Evolutionary conservation across 208 protist genomes (phyloP).

Genomic region (Angomonas deanei): DNA sequence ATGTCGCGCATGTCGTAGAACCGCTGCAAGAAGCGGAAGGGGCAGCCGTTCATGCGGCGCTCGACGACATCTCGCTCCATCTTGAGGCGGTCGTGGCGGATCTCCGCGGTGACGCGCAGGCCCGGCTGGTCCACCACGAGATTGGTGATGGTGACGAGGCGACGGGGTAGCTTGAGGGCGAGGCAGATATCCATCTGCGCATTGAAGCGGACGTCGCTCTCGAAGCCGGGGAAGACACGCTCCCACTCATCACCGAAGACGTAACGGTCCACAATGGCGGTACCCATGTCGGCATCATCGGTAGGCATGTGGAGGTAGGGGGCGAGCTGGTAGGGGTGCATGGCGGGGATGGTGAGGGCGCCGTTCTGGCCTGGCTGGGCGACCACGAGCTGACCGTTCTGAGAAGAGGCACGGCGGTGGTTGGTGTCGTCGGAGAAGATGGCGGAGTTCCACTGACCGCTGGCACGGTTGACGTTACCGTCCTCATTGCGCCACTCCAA

Average conservation of each 20-base stretch:
- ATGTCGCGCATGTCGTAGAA: conserved; percentile 69
- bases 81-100: conserved; percentile 39
- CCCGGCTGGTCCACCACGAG: conserved; percentile 61
- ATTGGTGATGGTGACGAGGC: conserved; percentile 49
- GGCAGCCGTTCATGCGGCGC: conserved; percentile 59
- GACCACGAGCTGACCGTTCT: conserved; percentile 11
- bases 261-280: conserved; percentile 64
- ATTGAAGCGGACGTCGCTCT: conserved; percentile 60
- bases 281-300: conserved; percentile 40
- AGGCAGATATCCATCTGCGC: conserved; percentile 77
- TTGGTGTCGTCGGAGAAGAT: conserved; percentile 5
- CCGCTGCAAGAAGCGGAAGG: conserved; percentile 69
- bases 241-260: conserved; percentile 73
- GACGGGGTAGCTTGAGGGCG: conserved; percentile 60
- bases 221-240: conserved; percentile 50
- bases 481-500: conserved; percentile 48
- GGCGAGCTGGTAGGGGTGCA: conserved; percentile 12
- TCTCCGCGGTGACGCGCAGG: conserved; percentile 71
- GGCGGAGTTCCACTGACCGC: background rate
- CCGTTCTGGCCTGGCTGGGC: background rate
- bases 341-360: conserved; percentile 6
- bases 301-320: conserved; percentile 1
- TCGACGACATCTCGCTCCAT: conserved; percentile 50
- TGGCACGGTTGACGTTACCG: conserved; percentile 1
- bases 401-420: background rate